A percentile compares a stretch with the other conserved stretches of the same genome.
Evolutionary conservation across 1,284 basidiomycete species (phyloP).

Genomic region (Pisolithus thermaeus): DNA sequence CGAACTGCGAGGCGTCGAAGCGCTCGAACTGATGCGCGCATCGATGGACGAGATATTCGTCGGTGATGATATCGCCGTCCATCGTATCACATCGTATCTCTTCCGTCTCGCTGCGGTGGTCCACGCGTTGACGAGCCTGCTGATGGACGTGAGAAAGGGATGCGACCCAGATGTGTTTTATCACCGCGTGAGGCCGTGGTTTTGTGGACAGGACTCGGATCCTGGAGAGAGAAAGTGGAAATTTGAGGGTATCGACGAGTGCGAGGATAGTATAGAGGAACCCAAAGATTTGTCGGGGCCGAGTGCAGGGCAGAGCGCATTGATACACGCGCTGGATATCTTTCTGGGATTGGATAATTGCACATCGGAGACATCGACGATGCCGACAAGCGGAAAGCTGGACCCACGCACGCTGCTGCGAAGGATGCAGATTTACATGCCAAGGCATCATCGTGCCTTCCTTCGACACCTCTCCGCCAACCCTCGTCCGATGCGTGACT

Average conservation of each 20-base stretch:
- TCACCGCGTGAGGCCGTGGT: constrained; percentile 60
- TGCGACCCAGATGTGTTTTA: constrained; percentile 74
- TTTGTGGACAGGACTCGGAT: constrained; percentile 78
- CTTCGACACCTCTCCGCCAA: too few species aligned
- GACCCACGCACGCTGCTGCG: constrained; percentile 52
- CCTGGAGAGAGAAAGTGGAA: constrained; percentile 61
- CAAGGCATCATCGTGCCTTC: constrained; percentile 62
- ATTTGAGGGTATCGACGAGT: constrained; percentile 63
- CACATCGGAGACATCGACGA: too few species aligned
- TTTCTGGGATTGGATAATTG: constrained; percentile 56
- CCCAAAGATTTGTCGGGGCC: constrained; percentile 78
- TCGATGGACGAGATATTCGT: constrained; percentile 90
- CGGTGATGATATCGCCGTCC: constrained; percentile 71
- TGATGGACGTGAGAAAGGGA: constrained; percentile 63
- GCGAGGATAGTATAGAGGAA: constrained; percentile 32
- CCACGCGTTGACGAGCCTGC: constrained; percentile 52
- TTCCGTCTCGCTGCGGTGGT: constrained; percentile 62
- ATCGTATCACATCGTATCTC: constrained; percentile 73
- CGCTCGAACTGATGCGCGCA: constrained; percentile 78
- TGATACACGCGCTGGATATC: constrained; percentile 86
- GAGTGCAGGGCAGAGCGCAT: constrained; percentile 85
- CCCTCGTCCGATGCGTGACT: too few species aligned
- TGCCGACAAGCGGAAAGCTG: too few species aligned
- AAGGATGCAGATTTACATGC: constrained; percentile 89
- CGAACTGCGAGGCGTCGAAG: constrained; percentile 79